Percentiles rank a stretch among this genome's conserved stretches.
Evolutionary conservation across 805 yeast species (phyloP).

Genomic region (Ogataea salicorniae): DNA sequence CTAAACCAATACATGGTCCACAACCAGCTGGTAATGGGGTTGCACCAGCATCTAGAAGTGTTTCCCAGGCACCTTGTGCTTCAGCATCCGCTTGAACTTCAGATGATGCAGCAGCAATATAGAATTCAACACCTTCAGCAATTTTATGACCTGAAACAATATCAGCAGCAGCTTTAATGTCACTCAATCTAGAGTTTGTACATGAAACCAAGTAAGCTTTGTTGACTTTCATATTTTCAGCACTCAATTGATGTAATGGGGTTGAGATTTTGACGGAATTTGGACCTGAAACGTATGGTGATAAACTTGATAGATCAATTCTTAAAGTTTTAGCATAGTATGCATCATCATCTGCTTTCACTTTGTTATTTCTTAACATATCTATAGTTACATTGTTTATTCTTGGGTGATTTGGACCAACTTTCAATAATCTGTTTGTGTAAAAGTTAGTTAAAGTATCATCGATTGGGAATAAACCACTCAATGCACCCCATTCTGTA

Average conservation of each 20-base stretch:
- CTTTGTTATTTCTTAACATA: slow-evolving; percentile 37
- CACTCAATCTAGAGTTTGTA: slow-evolving; percentile 91
- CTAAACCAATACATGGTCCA: slow-evolving; percentile 98
- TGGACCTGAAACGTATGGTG: slow-evolving; percentile 94
- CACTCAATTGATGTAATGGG: slow-evolving; percentile 68
- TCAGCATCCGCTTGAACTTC: slow-evolving; percentile 92
- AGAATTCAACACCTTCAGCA: slow-evolving; percentile 88
- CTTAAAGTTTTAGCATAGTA: slow-evolving; percentile 82
- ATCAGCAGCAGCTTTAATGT: slow-evolving; percentile 90
- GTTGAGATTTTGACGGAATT: slow-evolving; percentile 91
- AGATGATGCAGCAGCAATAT: slow-evolving; percentile 96
- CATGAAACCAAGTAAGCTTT: slow-evolving; percentile 98
- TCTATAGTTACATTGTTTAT: slow-evolving; percentile 59
- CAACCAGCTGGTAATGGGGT: slow-evolving; percentile 96
- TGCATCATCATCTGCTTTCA: slow-evolving; percentile 69
- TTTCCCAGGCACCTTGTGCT: slow-evolving; percentile 87
- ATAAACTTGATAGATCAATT: slow-evolving; percentile 71
- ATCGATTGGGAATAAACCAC: slow-evolving; percentile 98
- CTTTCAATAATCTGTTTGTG: slow-evolving; percentile 46
- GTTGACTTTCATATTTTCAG: slow-evolving; percentile 69
- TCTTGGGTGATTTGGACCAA: slow-evolving; percentile 65
- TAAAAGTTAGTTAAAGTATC: slow-evolving; percentile 73
- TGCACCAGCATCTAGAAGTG: slow-evolving; percentile 87
- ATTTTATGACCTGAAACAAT: slow-evolving; percentile 77
- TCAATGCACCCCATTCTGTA: slow-evolving; percentile 97